Base-by-base conservation (phyloP, 768 basidiomycete species). In the Kwoniella bestiolae region DNA sequence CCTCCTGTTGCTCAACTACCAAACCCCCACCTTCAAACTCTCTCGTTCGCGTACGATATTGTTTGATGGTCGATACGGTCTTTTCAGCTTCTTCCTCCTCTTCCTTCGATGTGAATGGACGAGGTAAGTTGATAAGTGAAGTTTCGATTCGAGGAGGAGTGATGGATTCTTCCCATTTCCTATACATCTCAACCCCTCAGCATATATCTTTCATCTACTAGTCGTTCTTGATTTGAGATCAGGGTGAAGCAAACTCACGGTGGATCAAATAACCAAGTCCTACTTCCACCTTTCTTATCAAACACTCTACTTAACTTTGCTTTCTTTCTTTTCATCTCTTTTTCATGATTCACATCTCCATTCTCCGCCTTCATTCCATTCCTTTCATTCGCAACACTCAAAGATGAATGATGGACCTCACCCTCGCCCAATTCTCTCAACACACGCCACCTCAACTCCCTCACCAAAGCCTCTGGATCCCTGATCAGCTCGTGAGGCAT, bases 391-490 rank as follows among this genome's bases (percentile, higher is more conserved):
- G 9, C 8, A 34, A 28, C 9, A 21, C 3, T 26, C n/a, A 35
- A 14, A 56, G 28, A 11, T 8, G 7, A 5, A 51, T 25, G 5
- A 25, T 21, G 47, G 14, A 12, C n/a, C 38, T 31, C n/a, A 26
- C 50, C 45, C 26, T 31, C 12, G 6, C 74, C 74, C 35, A 74
- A 45, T 12, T 73, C 75, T 41, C 66, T 51, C 49, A 86, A 86
- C 29, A 89, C 85, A 53, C 94, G 85, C 94, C 94, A 96, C 47
- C 90, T 84, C 47, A 96, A 82, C 77, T 96, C 94, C 68, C 91
- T 84, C 18, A 92, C 92, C 59, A 92, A 77, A 2, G 89, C 89
- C 3, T 90, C 83, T 18, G 90, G 86, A 81, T 96, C 94, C 76
- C 90, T 91, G 63, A 94, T 86, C 59, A 87, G 86, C 69, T 94